Percentiles rank a stretch among this genome's conserved stretches.
phyloP scores from a whole-genome alignment of 2,329 filamentous ascomycete genomes.

The Cryphonectria carpinicola region DNA sequence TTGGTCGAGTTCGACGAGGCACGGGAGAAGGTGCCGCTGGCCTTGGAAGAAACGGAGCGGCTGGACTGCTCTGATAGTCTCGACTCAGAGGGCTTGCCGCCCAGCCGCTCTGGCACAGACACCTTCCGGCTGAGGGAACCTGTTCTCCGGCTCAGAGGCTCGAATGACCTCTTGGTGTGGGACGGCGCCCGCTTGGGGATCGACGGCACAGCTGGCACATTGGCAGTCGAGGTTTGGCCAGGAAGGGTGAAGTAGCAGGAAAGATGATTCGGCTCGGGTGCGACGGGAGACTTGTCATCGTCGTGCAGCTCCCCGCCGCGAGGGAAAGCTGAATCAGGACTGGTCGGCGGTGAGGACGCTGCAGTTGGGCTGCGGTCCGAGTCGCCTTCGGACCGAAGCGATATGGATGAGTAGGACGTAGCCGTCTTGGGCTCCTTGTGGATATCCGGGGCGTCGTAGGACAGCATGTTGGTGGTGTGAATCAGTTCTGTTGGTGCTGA shows the following conservation, averaged over 20 bases:
- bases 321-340: constrained; percentile 65
- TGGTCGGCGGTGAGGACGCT: constrained; percentile 66
- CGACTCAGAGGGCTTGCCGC: constrained; percentile 44
- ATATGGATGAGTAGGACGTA: constrained; percentile 55
- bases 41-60: constrained; percentile 59
- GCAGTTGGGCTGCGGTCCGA: constrained; percentile 67
- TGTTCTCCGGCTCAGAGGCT: constrained; percentile 61
- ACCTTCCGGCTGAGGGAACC: constrained; percentile 51
- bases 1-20: constrained; percentile 60
- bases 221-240: constrained; percentile 43
- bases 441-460: constrained; percentile 91
- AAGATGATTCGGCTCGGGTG: constrained; percentile 67
- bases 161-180: constrained; percentile 84
- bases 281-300: constrained; percentile 50
- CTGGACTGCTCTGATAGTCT: constrained; percentile 60
- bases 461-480: constrained; percentile 94
- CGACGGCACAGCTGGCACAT: constrained; percentile 52
- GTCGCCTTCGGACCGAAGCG: constrained; percentile 68
- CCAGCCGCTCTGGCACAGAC: constrained; percentile 69
- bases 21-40: constrained; percentile 59
- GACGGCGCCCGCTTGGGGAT: constrained; percentile 81
- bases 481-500: constrained; percentile 85
- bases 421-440: constrained; percentile 46
- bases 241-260: constrained; percentile 68
- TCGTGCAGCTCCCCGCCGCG: constrained; percentile 17